These are phyloP conservation scores for Trebouxia sp. DNA, from an alignment of 139 green algal species.

Conservation along the genomic window DNA sequence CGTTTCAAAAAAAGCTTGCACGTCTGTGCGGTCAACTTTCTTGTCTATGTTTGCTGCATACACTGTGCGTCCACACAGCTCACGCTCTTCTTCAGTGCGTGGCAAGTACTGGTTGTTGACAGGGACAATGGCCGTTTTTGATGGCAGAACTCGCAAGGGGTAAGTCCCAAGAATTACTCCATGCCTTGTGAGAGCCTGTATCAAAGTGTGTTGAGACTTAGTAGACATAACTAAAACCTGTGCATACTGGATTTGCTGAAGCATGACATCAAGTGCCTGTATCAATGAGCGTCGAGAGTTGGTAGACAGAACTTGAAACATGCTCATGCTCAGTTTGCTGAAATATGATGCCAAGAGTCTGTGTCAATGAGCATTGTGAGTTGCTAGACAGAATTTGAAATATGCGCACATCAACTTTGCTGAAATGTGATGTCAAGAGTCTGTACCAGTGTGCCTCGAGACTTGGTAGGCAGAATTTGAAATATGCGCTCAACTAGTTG, in stretches of 20 bases:
- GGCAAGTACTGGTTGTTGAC: constrained; percentile 86
- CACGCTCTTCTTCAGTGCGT: constrained; percentile 57
- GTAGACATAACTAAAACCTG: not conserved
- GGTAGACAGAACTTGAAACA: no score
- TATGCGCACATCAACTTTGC: no score
- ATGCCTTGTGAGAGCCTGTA: constrained; percentile 66
- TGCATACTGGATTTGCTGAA: not conserved
- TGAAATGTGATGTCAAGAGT: no score
- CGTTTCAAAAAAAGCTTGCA: constrained; percentile 87
- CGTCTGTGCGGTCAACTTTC: constrained; percentile 68
- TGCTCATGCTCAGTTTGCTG: no score
- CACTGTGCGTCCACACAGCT: constrained; percentile 81
- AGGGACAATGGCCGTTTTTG: constrained; percentile 93
- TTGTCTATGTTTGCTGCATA: constrained; percentile 97
- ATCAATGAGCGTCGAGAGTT: no score
- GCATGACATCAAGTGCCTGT: not conserved
- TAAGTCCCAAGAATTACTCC: constrained; percentile 71
- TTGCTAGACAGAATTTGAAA: no score
- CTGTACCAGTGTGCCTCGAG: no score
- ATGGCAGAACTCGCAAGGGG: constrained; percentile 83
- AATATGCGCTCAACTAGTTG: no score
- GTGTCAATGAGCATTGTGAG: no score
- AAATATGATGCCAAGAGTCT: no score
- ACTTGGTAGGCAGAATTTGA: no score
- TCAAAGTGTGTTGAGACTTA: not conserved